A percentile compares a stretch with the other conserved stretches of the same genome.
These are phyloP conservation scores for Acacia pycnantha DNA, from an alignment of 331 rosid species.

Conservation along the genomic window DNA sequence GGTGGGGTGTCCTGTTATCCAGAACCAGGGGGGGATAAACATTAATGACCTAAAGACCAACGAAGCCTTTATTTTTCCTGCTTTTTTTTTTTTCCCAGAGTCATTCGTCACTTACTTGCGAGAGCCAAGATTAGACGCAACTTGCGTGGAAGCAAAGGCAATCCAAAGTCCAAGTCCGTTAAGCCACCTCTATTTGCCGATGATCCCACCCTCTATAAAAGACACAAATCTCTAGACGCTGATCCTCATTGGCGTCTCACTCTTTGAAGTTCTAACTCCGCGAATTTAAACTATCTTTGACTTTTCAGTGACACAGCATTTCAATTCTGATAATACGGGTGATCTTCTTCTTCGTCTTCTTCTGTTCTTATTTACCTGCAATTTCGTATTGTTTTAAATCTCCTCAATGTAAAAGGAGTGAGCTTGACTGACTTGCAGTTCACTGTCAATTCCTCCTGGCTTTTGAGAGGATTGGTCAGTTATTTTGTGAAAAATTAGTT, in stretches of 20 bases:
- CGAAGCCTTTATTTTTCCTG: background rate
- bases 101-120: background rate
- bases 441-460: background rate
- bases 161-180: background rate
- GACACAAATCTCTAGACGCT: background rate
- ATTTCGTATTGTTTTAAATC: background rate
- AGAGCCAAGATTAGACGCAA: background rate
- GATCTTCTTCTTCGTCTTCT: background rate
- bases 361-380: background rate
- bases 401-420: background rate
- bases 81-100: background rate
- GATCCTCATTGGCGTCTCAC: background rate
- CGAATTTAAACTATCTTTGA: background rate
- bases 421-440: background rate
- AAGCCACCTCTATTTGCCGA: background rate
- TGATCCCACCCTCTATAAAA: conserved; percentile 16
- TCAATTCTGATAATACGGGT: background rate
- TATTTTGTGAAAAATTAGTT: background rate
- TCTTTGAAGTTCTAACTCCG: background rate
- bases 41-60: background rate
- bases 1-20: too few relatives aligned
- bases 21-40: background rate
- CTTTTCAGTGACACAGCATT: background rate
- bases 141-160: conserved; percentile 36
- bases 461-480: background rate